phyloP scores from a whole-genome alignment of 1,139 yeast genomes.

The Neolecta irregularis region DNA sequence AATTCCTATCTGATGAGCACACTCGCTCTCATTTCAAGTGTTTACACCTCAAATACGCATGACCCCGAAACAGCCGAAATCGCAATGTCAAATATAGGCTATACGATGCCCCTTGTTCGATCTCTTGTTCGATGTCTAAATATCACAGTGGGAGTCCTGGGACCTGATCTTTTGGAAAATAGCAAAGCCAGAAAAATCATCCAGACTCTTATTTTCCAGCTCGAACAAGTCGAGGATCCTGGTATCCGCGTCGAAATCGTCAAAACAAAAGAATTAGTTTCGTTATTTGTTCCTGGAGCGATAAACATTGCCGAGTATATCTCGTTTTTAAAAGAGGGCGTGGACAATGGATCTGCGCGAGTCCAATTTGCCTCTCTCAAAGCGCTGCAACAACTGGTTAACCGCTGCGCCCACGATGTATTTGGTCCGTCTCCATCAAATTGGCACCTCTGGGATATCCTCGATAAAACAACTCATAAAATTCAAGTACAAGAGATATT shows the following conservation, averaged over 20 bases:
- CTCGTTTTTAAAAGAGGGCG: constrained; percentile 21
- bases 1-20: constrained; percentile 30
- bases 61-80: constrained; percentile 34
- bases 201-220: constrained; percentile 17
- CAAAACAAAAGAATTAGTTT: constrained; percentile 18
- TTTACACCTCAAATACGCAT: constrained; percentile 40
- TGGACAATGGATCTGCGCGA: constrained; percentile 20
- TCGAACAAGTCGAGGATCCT: no score
- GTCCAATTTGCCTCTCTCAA: constrained; percentile 24
- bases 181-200: constrained; percentile 21
- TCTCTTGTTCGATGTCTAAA: constrained; percentile 31
- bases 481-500: constrained; percentile 20
- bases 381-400: constrained; percentile 24
- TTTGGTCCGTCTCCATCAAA: not conserved
- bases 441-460: constrained; percentile 12
- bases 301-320: constrained; percentile 22
- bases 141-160: constrained; percentile 32
- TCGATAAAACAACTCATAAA: constrained; percentile 3
- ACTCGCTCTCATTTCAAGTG: constrained; percentile 31
- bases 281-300: constrained; percentile 23
- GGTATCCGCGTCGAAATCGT: constrained; percentile 2
- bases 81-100: constrained; percentile 34
- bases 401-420: not conserved
- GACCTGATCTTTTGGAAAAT: constrained; percentile 33
- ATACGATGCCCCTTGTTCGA: constrained; percentile 28